Percentiles rank a stretch among this genome's conserved stretches.
phyloP scores from a whole-genome alignment of 2,329 filamentous ascomycete genomes.

The Aureobasidium vineae region DNA sequence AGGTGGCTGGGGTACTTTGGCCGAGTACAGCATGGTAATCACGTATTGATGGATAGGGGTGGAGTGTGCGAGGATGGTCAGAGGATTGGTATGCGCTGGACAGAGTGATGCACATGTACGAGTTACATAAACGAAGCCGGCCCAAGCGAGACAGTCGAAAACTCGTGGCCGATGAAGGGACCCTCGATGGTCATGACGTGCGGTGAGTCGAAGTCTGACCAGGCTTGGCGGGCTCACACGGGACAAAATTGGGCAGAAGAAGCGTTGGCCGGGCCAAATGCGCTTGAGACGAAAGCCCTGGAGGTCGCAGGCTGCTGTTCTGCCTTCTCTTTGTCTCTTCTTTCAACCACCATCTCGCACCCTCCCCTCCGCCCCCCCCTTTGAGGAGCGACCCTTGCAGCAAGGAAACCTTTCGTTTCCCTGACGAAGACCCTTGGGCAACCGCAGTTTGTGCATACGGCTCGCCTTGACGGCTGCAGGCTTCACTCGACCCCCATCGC shows the following conservation, averaged over 20 bases:
- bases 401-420: constrained; percentile 12
- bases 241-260: background rate
- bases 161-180: background rate
- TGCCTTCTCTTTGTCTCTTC: background rate
- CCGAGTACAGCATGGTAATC: background rate
- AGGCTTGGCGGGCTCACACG: constrained; percentile 2
- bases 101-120: background rate
- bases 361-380: background rate
- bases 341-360: constrained; percentile 6
- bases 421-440: background rate
- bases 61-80: background rate
- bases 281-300: background rate
- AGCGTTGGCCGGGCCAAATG: background rate
- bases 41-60: background rate
- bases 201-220: background rate
- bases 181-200: background rate
- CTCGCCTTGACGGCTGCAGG: constrained; percentile 5
- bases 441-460: background rate
- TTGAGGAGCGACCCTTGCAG: constrained; percentile 18
- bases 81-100: constrained; percentile 5
- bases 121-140: background rate
- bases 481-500: background rate
- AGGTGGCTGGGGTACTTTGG: constrained; percentile 14
- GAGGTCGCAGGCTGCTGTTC: background rate
- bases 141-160: background rate